phyloP scores from a whole-genome alignment of 2,329 filamentous ascomycete species.

The Phialophora verrucosa region DNA sequence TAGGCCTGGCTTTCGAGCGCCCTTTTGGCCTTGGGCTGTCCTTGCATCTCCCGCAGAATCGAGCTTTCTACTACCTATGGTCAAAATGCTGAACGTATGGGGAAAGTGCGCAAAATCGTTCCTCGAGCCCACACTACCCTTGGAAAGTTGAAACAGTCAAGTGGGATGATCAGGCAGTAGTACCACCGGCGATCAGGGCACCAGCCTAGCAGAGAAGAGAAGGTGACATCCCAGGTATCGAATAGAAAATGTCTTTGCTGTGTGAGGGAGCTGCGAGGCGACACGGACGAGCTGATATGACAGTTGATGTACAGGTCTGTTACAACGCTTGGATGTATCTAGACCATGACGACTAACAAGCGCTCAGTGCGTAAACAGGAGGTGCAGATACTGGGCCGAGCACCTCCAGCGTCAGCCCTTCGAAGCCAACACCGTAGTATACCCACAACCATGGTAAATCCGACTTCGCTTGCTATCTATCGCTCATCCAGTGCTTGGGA shows the following conservation, averaged over 20 bases:
- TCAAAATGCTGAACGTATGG: not conserved
- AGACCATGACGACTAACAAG: not conserved
- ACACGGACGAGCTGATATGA: not conserved
- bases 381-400: not conserved
- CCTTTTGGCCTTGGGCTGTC: not conserved
- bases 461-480: not conserved
- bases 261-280: not conserved
- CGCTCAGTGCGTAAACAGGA: not conserved
- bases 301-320: not conserved
- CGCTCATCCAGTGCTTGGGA: not conserved
- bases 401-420: not conserved
- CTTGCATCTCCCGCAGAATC: not conserved
- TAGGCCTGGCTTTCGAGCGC: not conserved
- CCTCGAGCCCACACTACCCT: conserved; percentile 1
- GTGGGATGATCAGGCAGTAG: conserved; percentile 19
- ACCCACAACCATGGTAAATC: not conserved
- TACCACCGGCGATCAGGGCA: conserved; percentile 18
- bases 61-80: not conserved
- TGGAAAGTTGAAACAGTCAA: conserved; percentile 11
- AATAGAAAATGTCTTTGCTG: not conserved
- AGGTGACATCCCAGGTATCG: conserved; percentile 14
- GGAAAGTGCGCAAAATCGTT: not conserved
- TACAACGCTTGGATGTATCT: not conserved
- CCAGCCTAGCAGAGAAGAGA: conserved; percentile 20
- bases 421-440: not conserved